Percentiles rank a stretch among this genome's conserved stretches.
These are phyloP conservation scores for Ulota crispa DNA, from an alignment of 225 moss, liverwort and hornwort genomes.

Conservation along the genomic window DNA sequence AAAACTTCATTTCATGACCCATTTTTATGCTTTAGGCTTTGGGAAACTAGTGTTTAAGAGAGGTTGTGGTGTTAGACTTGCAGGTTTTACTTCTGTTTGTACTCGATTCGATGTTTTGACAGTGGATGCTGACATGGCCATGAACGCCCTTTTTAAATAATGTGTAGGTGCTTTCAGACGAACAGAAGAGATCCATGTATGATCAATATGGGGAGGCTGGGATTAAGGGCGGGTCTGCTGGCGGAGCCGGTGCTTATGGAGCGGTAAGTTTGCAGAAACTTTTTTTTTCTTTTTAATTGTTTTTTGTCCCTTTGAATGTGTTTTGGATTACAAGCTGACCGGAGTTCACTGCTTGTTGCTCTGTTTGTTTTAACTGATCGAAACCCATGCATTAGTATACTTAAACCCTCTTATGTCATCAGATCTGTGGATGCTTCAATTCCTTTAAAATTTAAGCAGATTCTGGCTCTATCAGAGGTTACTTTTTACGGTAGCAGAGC, in stretches of 20 bases:
- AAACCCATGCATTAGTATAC: neutral
- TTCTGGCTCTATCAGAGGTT: neutral
- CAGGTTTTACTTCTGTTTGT: too few relatives aligned
- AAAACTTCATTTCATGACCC: too few relatives aligned
- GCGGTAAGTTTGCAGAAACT: slow-evolving; percentile 49
- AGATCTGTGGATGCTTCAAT: neutral
- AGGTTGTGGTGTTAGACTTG: too few relatives aligned
- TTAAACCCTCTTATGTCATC: neutral
- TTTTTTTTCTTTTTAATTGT: neutral
- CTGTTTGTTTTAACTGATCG: neutral
- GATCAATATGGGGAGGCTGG: slow-evolving; percentile 98
- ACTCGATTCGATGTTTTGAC: neutral
- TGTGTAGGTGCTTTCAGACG: slow-evolving; percentile 92
- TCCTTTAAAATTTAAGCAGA: neutral
- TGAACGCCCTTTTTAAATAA: neutral
- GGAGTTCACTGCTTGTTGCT: neutral
- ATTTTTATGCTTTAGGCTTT: too few relatives aligned
- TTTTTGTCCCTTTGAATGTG: neutral
- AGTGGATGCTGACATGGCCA: neutral
- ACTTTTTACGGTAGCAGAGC: neutral
- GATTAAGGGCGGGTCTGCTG: slow-evolving; percentile 66
- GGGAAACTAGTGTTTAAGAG: too few relatives aligned
- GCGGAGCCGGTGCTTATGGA: slow-evolving; percentile 81
- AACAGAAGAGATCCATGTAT: slow-evolving; percentile 92
- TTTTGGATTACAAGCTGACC: neutral